These are phyloP conservation scores for Metschnikowia lunata DNA, from an alignment of 805 yeast species.

Conservation along the genomic window DNA sequence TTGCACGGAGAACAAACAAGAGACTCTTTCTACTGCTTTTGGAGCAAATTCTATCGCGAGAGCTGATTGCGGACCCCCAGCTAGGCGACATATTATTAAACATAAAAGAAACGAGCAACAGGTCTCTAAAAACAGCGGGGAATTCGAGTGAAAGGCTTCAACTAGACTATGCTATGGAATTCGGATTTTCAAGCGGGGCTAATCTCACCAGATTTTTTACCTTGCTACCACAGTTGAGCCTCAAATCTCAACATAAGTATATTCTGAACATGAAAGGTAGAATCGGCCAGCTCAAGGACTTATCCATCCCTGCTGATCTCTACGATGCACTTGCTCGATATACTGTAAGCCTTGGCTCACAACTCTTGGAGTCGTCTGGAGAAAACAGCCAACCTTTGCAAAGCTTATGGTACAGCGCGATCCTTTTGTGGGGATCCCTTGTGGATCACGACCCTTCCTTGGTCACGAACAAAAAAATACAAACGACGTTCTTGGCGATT, in stretches of 20 bases:
- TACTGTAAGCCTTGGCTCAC: constrained; percentile 4
- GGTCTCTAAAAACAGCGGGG: background rate
- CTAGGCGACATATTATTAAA: constrained; percentile 23
- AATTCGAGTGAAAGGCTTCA: constrained; percentile 6
- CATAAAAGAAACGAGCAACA: constrained; percentile 4
- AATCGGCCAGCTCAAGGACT: background rate
- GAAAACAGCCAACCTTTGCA: background rate
- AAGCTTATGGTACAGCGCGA: constrained; percentile 9
- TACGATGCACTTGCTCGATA: constrained; percentile 14
- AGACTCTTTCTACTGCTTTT: constrained; percentile 26
- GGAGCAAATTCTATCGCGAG: constrained; percentile 23
- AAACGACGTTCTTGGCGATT: constrained; percentile 3
- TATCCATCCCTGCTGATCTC: constrained; percentile 7
- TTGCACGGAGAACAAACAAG: constrained; percentile 19
- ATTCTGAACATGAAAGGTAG: constrained; percentile 10
- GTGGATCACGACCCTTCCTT: constrained; percentile 6
- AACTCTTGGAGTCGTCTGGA: background rate
- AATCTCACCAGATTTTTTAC: constrained; percentile 23
- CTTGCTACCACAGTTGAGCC: constrained; percentile 13
- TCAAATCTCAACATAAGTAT: constrained; percentile 13
- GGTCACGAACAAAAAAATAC: background rate
- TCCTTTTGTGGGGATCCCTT: constrained; percentile 15
- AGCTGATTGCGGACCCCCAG: constrained; percentile 21
- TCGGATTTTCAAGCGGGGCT: constrained; percentile 17
- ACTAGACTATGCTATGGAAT: constrained; percentile 17